A percentile compares a stretch with the other conserved stretches of the same genome.
Conservation (phyloP, 2,329 filamentous ascomycete genomes). For the Apiospora rasikravindrae region DNA sequence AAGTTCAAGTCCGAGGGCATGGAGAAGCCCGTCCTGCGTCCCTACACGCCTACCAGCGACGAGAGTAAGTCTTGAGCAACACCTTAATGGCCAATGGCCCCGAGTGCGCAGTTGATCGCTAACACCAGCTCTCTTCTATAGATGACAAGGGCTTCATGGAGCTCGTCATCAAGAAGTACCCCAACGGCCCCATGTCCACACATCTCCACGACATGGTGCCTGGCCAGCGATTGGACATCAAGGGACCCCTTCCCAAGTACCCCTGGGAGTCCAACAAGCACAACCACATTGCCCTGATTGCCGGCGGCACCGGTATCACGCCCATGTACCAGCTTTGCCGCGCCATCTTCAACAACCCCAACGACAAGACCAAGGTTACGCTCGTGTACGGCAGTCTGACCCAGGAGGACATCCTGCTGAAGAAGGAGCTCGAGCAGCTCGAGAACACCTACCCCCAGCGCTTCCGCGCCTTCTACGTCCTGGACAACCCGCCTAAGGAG, state of each 20-base stretch:
- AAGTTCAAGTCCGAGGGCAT: slow-evolving; percentile 86
- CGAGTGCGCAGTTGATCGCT: neutral
- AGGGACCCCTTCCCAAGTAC: slow-evolving; percentile 96
- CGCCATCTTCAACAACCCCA: slow-evolving; percentile 92
- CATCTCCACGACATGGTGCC: slow-evolving; percentile 84
- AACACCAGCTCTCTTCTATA: slow-evolving; percentile 39
- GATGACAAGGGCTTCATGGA: slow-evolving; percentile 82
- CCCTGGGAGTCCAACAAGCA: slow-evolving; percentile 91
- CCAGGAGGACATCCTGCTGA: slow-evolving; percentile 91
- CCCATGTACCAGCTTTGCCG: slow-evolving; percentile 96
- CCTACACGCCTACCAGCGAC: slow-evolving; percentile 91
- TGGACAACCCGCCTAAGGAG: slow-evolving; percentile 81
- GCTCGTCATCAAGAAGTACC: slow-evolving; percentile 91
- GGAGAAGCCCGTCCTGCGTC: slow-evolving; percentile 85
- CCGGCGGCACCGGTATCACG: slow-evolving; percentile 96
- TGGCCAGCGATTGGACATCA: slow-evolving; percentile 85
- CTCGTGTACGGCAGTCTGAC: slow-evolving; percentile 89
- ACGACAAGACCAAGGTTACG: slow-evolving; percentile 97
- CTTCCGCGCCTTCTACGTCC: slow-evolving; percentile 92
- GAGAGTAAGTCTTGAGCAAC: slow-evolving; percentile 63
- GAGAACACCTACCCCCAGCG: slow-evolving; percentile 96
- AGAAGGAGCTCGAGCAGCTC: slow-evolving; percentile 80
- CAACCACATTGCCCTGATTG: slow-evolving; percentile 82
- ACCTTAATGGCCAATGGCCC: neutral
- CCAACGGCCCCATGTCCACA: slow-evolving; percentile 86